Evolutionary conservation across 2,329 filamentous ascomycete species (phyloP).

Genomic region (Arthrobotrys megalospora): DNA sequence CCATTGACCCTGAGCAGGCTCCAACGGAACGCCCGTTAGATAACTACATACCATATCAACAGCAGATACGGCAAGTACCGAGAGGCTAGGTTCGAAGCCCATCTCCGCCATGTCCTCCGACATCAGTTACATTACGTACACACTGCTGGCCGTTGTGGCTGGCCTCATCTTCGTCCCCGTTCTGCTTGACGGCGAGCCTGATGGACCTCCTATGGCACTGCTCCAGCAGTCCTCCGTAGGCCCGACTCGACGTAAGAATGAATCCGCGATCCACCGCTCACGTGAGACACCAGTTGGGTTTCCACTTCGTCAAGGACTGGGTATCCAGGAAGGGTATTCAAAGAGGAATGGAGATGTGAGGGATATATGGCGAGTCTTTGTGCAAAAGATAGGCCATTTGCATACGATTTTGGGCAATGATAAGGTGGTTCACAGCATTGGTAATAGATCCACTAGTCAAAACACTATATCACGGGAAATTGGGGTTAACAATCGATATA

Average conservation of each 20-base stretch:
- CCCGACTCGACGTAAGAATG: conserved; percentile 83
- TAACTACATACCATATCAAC: conserved; percentile 6
- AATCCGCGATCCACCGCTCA: conserved; percentile 89
- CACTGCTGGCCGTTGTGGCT: conserved; percentile 78
- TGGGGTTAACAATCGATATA: conserved; percentile 65
- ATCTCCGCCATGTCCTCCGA: conserved; percentile 54
- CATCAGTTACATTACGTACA: conserved; percentile 70
- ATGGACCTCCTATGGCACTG: conserved; percentile 91
- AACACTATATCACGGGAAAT: conserved; percentile 22
- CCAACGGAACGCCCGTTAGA: conserved; percentile 20
- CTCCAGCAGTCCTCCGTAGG: conserved; percentile 85
- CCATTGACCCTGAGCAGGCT: conserved; percentile 4
- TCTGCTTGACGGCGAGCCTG: conserved; percentile 81
- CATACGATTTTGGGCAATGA: conserved; percentile 74
- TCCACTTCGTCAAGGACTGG: conserved; percentile 80
- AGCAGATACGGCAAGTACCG: conserved; percentile 16
- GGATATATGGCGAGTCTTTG: conserved; percentile 86
- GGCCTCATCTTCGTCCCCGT: conserved; percentile 78
- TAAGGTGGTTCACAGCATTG: conserved; percentile 70
- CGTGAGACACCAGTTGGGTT: conserved; percentile 88
- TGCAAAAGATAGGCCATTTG: conserved; percentile 69
- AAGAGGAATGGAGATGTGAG: conserved; percentile 88
- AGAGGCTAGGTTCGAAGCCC: conserved; percentile 3
- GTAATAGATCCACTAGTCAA: conserved; percentile 19
- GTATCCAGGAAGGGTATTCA: conserved; percentile 62